These are phyloP conservation scores for Wakefieldia striispora DNA, from an alignment of 768 basidiomycete species.

Conservation along the genomic window DNA sequence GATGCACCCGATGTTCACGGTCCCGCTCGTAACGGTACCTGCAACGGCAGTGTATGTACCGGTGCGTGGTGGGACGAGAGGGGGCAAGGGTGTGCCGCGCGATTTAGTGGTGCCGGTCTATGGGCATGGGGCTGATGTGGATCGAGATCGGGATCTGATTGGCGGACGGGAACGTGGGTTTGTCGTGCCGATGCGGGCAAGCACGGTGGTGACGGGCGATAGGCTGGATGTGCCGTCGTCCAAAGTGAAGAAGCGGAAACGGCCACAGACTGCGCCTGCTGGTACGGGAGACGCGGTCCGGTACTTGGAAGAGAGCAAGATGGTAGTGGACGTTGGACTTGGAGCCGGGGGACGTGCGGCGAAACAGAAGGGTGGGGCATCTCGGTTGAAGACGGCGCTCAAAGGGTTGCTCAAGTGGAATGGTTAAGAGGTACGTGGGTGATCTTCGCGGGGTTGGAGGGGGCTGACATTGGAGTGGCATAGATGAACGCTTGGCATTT, in stretches of 20 bases:
- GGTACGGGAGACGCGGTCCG: slow-evolving; percentile 11
- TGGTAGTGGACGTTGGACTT: background rate
- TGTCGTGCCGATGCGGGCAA: too few relatives aligned
- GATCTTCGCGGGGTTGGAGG: too few relatives aligned
- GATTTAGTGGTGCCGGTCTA: too few relatives aligned
- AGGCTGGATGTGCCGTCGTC: background rate
- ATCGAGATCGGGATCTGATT: too few relatives aligned
- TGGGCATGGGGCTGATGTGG: too few relatives aligned
- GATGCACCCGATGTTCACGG: slow-evolving; percentile 30
- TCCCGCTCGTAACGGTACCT: slow-evolving; percentile 28
- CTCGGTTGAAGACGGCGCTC: slow-evolving; percentile 15
- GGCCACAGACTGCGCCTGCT: slow-evolving; percentile 28
- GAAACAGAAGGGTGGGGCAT: slow-evolving; percentile 5
- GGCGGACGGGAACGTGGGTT: background rate
- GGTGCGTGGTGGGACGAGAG: too few relatives aligned
- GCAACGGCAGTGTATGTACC: background rate
- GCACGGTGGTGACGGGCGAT: background rate
- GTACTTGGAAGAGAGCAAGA: slow-evolving; percentile 13
- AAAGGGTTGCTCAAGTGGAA: slow-evolving; percentile 19
- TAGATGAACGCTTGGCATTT: background rate
- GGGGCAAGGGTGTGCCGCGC: too few relatives aligned
- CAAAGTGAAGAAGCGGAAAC: slow-evolving; percentile 8
- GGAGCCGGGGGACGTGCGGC: background rate
- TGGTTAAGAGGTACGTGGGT: slow-evolving; percentile 5
- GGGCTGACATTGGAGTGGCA: too few relatives aligned